Conservation (phyloP, 169 alveolate species). For the Babesia ovis region DNA sequence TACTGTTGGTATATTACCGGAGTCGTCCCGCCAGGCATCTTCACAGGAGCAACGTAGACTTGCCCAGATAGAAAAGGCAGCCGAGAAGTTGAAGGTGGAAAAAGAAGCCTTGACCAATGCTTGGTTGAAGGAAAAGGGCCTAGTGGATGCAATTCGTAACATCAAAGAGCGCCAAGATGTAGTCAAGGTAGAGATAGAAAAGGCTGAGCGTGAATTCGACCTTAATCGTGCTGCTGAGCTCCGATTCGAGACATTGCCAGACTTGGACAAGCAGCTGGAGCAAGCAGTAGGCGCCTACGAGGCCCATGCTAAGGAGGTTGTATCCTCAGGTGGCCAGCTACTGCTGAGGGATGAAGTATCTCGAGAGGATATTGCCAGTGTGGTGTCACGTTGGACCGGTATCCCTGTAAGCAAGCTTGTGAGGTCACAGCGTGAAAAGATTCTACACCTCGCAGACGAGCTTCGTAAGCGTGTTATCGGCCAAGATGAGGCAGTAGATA, state of each 20-base stretch:
- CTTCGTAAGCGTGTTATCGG: constrained; percentile 82
- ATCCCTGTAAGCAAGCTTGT: constrained; percentile 81
- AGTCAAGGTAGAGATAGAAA: constrained; percentile 81
- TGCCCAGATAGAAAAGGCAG: constrained; percentile 63
- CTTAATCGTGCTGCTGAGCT: constrained; percentile 87
- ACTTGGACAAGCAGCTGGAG: constrained; percentile 77
- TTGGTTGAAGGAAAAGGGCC: constrained; percentile 78
- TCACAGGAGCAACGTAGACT: constrained; percentile 52
- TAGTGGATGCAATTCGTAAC: constrained; percentile 79
- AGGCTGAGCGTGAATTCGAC: constrained; percentile 82
- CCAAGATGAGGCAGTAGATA: constrained; percentile 81
- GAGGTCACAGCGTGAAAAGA: constrained; percentile 83
- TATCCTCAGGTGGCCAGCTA: constrained; percentile 65
- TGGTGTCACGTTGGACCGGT: constrained; percentile 87
- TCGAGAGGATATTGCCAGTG: constrained; percentile 82
- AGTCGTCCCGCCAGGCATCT: constrained; percentile 6
- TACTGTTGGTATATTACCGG: constrained; percentile 23
- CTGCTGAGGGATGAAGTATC: constrained; percentile 83
- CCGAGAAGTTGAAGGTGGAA: constrained; percentile 59
- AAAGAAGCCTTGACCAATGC: constrained; percentile 67
- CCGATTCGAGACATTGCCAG: constrained; percentile 85
- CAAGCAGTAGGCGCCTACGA: constrained; percentile 68
- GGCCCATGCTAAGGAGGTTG: constrained; percentile 68
- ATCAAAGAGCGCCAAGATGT: constrained; percentile 80
- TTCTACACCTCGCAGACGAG: constrained; percentile 74